A percentile compares a stretch with the other conserved stretches of the same genome.
These are phyloP conservation scores for Rhodamnia rubescens DNA, from an alignment of 345 rosid species.

Conservation along the genomic window DNA sequence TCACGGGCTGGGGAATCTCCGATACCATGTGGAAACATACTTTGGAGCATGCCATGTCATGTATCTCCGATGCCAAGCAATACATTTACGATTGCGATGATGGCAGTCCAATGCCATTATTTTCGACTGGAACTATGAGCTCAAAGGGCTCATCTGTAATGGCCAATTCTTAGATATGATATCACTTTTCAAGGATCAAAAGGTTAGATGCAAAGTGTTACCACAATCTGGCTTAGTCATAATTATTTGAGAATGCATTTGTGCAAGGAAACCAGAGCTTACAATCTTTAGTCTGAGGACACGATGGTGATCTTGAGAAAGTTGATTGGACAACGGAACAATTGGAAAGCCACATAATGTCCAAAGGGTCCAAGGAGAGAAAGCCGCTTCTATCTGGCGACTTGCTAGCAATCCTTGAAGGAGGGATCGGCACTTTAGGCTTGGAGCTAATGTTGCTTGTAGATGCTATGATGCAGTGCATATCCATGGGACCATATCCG, in stretches of 20 bases:
- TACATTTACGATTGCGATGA: neutral
- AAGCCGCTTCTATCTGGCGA: too few species aligned
- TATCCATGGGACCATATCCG: neutral
- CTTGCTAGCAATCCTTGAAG: too few species aligned
- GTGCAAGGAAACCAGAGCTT: too few species aligned
- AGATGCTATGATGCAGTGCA: neutral
- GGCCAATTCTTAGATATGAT: neutral
- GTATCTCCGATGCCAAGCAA: neutral
- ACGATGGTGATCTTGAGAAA: too few species aligned
- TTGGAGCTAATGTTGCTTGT: neutral
- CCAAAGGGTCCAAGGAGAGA: too few species aligned
- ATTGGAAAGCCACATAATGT: too few species aligned
- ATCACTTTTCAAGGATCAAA: neutral
- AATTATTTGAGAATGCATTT: too few species aligned
- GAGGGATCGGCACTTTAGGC: too few species aligned
- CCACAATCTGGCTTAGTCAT: too few species aligned
- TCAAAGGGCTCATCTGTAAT: neutral
- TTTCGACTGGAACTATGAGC: neutral
- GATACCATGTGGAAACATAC: neutral
- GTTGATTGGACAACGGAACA: too few species aligned
- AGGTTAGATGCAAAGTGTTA: too few species aligned
- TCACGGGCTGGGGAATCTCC: rapidly evolving
- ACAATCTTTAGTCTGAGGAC: too few species aligned
- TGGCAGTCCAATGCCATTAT: neutral
- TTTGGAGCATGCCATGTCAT: neutral